Percentiles rank a stretch among this genome's conserved stretches.
phyloP scores from a whole-genome alignment of 345 rosid genomes.

The Kandelia obovata region DNA sequence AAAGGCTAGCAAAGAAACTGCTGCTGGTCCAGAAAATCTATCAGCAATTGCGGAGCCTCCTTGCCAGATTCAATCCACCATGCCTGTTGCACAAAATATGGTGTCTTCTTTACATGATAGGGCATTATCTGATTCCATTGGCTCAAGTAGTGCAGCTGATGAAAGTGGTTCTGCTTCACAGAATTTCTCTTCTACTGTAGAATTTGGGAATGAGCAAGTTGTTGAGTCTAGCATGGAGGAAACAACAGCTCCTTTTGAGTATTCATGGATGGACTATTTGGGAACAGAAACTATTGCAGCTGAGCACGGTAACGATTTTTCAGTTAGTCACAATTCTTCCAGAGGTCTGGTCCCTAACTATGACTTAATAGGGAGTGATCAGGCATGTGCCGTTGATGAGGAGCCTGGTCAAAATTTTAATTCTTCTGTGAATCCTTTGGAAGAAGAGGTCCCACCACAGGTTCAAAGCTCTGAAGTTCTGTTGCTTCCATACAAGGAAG shows the following conservation, averaged over 20 bases:
- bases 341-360: constrained; percentile 24
- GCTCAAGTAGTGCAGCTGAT: constrained; percentile 23
- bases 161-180: constrained; percentile 29
- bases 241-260: constrained; percentile 18
- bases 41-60: constrained; percentile 27
- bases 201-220: constrained; percentile 34
- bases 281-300: constrained; percentile 34
- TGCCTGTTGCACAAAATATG: constrained; percentile 19
- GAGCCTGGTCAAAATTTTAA: constrained; percentile 38
- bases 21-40: constrained; percentile 26
- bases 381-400: constrained; percentile 22
- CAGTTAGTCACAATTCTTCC: constrained; percentile 17
- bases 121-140: constrained; percentile 21
- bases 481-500: constrained; percentile 74
- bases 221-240: constrained; percentile 30
- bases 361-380: constrained; percentile 30
- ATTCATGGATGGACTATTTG: constrained; percentile 49
- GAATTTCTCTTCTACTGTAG: constrained; percentile 21
- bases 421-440: constrained; percentile 57
- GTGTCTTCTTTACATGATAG: constrained; percentile 31
- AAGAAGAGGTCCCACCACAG: constrained; percentile 61
- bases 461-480: constrained; percentile 65
- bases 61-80: constrained; percentile 16
- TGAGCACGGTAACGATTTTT: constrained; percentile 39
- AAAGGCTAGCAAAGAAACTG: constrained; percentile 46